Evolutionary conservation across 441 rosid genomes (phyloP).

Genomic region (Aquilaria agallochum): DNA sequence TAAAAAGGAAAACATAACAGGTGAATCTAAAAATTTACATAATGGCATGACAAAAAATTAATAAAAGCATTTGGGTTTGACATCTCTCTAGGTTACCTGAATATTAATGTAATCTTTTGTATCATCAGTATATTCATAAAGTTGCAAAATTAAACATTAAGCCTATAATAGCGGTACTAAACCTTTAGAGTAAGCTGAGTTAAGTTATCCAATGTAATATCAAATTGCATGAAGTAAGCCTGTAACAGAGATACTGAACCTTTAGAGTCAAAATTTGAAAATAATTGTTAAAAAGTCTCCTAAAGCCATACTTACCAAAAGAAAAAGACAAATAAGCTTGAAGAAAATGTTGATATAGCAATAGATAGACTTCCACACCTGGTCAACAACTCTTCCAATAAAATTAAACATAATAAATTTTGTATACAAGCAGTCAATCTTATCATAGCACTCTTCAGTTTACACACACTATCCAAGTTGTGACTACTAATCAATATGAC

Average conservation of each 20-base stretch:
- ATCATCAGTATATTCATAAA: conserved; percentile 85
- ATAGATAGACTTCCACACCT: too few relatives aligned
- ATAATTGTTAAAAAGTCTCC: not conserved
- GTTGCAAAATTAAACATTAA: conserved; percentile 35
- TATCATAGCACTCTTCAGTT: conserved; percentile 90
- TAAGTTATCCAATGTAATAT: conserved; percentile 77
- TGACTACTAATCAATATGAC: conserved; percentile 78
- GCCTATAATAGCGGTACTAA: too few relatives aligned
- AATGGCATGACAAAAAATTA: not conserved
- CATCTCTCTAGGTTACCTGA: conserved; percentile 37
- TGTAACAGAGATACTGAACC: conserved; percentile 25
- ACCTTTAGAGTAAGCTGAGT: conserved; percentile 9
- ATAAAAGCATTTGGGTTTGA: conserved; percentile 3
- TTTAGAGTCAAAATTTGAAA: conserved; percentile 8
- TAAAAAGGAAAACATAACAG: conserved; percentile 2
- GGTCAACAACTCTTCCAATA: too few relatives aligned
- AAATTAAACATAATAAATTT: conserved; percentile 24
- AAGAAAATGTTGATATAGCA: too few relatives aligned
- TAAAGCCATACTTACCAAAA: too few relatives aligned
- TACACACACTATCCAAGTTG: conserved; percentile 87
- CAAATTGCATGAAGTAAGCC: conserved; percentile 94
- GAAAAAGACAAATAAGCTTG: too few relatives aligned
- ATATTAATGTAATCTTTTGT: conserved; percentile 95
- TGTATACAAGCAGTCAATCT: conserved; percentile 87
- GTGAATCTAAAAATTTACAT: not conserved